These are phyloP conservation scores for Madurella mycetomatis DNA, from an alignment of 2,329 filamentous ascomycete species.

Conservation along the genomic window DNA sequence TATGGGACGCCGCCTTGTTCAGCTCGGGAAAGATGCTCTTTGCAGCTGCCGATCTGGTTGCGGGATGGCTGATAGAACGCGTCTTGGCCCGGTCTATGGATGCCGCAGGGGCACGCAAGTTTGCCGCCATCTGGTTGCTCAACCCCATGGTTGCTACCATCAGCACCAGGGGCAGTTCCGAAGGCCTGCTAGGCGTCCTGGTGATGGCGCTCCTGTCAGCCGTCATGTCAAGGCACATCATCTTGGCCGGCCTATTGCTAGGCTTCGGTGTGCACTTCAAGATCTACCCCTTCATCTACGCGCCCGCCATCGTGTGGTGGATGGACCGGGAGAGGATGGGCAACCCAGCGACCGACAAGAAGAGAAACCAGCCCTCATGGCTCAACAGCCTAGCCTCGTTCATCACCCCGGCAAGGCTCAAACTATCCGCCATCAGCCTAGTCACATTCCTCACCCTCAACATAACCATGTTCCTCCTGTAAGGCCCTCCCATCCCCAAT, in stretches of 20 bases:
- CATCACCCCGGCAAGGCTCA: conserved; percentile 50
- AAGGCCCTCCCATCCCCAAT: conserved; percentile 31
- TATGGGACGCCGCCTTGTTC: conserved; percentile 52
- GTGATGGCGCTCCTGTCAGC: conserved; percentile 83
- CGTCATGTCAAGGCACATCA: conserved; percentile 57
- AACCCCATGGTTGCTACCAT: conserved; percentile 99
- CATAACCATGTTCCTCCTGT: conserved; percentile 70
- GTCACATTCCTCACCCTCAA: conserved; percentile 72
- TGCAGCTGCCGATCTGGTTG: conserved; percentile 74
- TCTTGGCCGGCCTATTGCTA: conserved; percentile 67
- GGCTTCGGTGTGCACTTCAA: conserved; percentile 93
- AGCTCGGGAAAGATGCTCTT: conserved; percentile 86
- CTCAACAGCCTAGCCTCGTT: conserved; percentile 31
- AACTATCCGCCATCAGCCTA: conserved; percentile 61
- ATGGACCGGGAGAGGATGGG: conserved; percentile 56
- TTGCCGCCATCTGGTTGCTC: conserved; percentile 83
- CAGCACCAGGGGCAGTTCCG: conserved; percentile 88
- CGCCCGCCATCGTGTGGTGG: conserved; percentile 75
- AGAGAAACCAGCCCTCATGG: neutral
- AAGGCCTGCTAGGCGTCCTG: conserved; percentile 81
- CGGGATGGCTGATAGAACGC: conserved; percentile 69
- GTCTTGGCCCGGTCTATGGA: conserved; percentile 43
- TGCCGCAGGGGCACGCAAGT: conserved; percentile 59
- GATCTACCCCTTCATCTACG: conserved; percentile 98
- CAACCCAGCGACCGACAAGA: neutral